Percentiles rank a stretch among this genome's conserved stretches.
Evolutionary conservation across 192 early-diverging fungal species (phyloP).

Genomic region (Mortierella alpina): DNA sequence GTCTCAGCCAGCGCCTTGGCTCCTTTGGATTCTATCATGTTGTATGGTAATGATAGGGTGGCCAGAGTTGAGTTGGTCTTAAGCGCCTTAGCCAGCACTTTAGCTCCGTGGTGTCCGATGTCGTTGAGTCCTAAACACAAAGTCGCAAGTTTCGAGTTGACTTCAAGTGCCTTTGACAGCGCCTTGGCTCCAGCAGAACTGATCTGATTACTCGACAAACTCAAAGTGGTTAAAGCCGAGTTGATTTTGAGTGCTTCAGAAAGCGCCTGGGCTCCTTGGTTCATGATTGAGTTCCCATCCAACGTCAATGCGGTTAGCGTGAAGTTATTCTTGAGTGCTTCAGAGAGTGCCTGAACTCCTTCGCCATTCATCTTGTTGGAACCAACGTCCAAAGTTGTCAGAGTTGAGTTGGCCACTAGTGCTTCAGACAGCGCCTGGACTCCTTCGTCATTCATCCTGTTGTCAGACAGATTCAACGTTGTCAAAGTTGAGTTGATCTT

Average conservation of each 20-base stretch:
- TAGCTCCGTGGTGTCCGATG: background rate
- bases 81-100: conserved; percentile 19
- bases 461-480: too few relatives aligned
- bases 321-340: conserved; percentile 8
- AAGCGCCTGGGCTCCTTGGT: background rate
- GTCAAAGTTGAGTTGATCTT: conserved; percentile 22
- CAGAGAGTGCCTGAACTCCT: background rate
- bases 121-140: too few relatives aligned
- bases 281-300: background rate
- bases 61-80: conserved; percentile 19
- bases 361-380: too few relatives aligned
- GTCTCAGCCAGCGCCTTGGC: background rate
- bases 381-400: conserved; percentile 6
- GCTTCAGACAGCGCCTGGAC: conserved; percentile 7
- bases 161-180: conserved; percentile 6
- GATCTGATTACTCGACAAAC: background rate
- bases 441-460: too few relatives aligned
- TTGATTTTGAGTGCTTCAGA: conserved; percentile 8
- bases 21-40: background rate
- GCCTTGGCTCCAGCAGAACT: background rate
- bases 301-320: conserved; percentile 2
- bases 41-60: conserved; percentile 4
- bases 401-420: background rate
- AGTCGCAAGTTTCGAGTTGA: conserved; percentile 16
- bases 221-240: conserved; percentile 1